phyloP scores from a whole-genome alignment of 2,329 filamentous ascomycete genomes.

The Beauveria australis region DNA sequence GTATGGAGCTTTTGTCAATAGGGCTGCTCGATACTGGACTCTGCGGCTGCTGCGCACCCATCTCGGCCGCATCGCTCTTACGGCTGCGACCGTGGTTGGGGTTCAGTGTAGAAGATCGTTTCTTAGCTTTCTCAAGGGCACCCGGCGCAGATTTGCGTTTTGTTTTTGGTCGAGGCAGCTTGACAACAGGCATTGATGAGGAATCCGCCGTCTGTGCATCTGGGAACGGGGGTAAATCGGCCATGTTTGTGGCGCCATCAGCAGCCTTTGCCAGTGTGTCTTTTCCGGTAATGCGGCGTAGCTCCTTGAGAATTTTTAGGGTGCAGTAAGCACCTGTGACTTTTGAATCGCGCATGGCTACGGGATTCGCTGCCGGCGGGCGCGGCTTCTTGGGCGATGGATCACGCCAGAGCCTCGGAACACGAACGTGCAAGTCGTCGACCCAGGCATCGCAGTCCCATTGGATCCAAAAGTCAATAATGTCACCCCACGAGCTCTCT shows the following conservation, averaged over 20 bases:
- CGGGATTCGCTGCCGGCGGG: slow-evolving; percentile 28
- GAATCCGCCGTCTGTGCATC: slow-evolving; percentile 7
- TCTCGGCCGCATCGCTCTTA: slow-evolving; percentile 16
- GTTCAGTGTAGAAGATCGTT: slow-evolving; percentile 26
- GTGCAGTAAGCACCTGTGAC: slow-evolving; percentile 36
- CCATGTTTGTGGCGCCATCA: slow-evolving; percentile 15
- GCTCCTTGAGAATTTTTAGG: slow-evolving; percentile 32
- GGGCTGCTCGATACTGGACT: background rate
- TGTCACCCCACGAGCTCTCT: slow-evolving; percentile 63
- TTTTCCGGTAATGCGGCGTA: slow-evolving; percentile 27
- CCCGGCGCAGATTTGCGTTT: slow-evolving; percentile 35
- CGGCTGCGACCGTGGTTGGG: slow-evolving; percentile 27
- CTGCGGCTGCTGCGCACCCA: background rate
- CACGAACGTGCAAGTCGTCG: slow-evolving; percentile 48
- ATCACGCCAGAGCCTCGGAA: slow-evolving; percentile 52
- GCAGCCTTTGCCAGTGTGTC: slow-evolving; percentile 9
- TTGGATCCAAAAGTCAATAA: slow-evolving; percentile 66
- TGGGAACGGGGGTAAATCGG: background rate
- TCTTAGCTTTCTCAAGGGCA: slow-evolving; percentile 22
- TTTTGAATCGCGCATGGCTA: slow-evolving; percentile 38
- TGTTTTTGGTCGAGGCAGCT: slow-evolving; percentile 15
- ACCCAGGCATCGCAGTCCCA: slow-evolving; percentile 74
- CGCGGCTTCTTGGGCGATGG: slow-evolving; percentile 33
- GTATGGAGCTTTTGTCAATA: slow-evolving; percentile 33
- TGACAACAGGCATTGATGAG: slow-evolving; percentile 7